Percentiles rank a stretch among this genome's conserved stretches.
These are phyloP conservation scores for Ziziphus jujuba DNA, from an alignment of 306 rosid genomes.

Conservation along the genomic window DNA sequence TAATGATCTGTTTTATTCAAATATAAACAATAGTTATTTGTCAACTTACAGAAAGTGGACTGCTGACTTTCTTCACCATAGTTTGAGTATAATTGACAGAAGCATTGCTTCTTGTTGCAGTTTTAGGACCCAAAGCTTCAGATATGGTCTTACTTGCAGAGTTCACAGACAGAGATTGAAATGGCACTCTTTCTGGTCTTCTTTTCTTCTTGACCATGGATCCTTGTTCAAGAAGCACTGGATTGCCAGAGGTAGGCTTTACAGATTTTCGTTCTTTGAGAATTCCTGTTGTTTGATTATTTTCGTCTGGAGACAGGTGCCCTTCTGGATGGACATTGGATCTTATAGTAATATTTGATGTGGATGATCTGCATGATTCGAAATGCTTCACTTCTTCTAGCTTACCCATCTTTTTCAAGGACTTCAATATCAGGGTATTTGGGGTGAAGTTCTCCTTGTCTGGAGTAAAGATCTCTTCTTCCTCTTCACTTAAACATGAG, in stretches of 20 bases:
- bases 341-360: slow-evolving; percentile 31
- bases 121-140: slow-evolving; percentile 27
- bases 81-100: slow-evolving; percentile 28
- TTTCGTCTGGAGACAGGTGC: slow-evolving; percentile 39
- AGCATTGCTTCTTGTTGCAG: slow-evolving; percentile 35
- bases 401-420: slow-evolving; percentile 47
- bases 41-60: slow-evolving; percentile 41
- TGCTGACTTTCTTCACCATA: slow-evolving; percentile 20
- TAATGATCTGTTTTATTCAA: slow-evolving; percentile 15
- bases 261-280: slow-evolving; percentile 34
- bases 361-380: slow-evolving; percentile 29
- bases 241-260: slow-evolving; percentile 35
- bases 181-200: slow-evolving; percentile 50
- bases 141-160: slow-evolving; percentile 34
- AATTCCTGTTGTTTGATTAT: slow-evolving; percentile 42
- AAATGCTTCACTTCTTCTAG: slow-evolving; percentile 39
- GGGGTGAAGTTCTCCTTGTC: slow-evolving; percentile 73
- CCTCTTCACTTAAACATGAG: slow-evolving; percentile 38
- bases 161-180: slow-evolving; percentile 43
- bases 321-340: slow-evolving; percentile 34
- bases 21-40: slow-evolving; percentile 10
- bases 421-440: slow-evolving; percentile 40
- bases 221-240: slow-evolving; percentile 31
- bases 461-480: slow-evolving; percentile 51
- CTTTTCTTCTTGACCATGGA: slow-evolving; percentile 25